A percentile compares a stretch with the other conserved stretches of the same genome.
These are phyloP conservation scores for Tricholoma furcatifolium DNA, from an alignment of 768 basidiomycete genomes.

Conservation along the genomic window DNA sequence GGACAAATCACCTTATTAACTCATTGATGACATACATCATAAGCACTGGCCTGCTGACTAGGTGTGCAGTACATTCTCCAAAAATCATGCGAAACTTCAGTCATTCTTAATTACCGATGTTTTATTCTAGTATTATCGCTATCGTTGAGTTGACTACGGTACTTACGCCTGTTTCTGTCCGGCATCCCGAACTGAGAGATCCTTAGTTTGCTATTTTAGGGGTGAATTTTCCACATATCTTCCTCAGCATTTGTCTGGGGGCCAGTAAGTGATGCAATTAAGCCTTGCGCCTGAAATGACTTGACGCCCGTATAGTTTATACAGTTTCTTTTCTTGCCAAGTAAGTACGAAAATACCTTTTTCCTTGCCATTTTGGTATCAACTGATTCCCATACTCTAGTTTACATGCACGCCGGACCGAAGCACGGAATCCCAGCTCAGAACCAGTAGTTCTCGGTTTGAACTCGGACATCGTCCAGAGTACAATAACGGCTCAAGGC, in stretches of 20 bases:
- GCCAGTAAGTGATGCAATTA: not conserved
- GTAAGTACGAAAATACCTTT: not conserved
- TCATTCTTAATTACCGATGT: not conserved
- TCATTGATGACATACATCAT: constrained; percentile 3
- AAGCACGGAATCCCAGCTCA: no score
- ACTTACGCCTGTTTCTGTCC: not conserved
- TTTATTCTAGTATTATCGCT: not conserved
- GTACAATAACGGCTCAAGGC: no score
- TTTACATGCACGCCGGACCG: no score
- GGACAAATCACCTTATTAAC: constrained; percentile 3
- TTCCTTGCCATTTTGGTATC: no score
- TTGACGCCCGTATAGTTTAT: not conserved
- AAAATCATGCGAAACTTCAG: no score
- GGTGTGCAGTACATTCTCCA: not conserved
- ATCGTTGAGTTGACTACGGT: constrained; percentile 1
- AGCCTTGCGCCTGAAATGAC: not conserved
- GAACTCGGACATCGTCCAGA: no score
- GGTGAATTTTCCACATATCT: not conserved
- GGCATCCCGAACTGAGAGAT: not conserved
- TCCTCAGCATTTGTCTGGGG: not conserved
- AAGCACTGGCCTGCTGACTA: constrained; percentile 3
- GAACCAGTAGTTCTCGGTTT: no score
- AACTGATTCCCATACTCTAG: no score
- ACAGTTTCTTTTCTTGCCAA: constrained; percentile 1
- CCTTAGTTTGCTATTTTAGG: not conserved